phyloP scores from a whole-genome alignment of 192 early-diverging fungal genomes.

The Linnemannia hyalina region DNA sequence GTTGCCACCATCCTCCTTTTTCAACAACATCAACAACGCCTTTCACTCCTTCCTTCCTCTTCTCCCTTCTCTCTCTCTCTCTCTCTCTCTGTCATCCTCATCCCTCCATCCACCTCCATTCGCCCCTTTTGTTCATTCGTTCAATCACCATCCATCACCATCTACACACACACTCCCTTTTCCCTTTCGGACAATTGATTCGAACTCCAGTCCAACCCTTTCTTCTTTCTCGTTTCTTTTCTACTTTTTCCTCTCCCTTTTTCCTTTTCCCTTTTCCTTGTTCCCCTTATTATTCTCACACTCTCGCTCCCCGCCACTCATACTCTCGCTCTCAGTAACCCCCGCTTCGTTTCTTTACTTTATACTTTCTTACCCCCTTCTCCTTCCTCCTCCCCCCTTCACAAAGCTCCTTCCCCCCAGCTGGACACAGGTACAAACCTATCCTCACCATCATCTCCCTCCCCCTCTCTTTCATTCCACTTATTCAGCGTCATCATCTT shows the following conservation, averaged over 20 bases:
- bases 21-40: not conserved
- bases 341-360: not conserved
- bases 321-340: not conserved
- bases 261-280: not conserved
- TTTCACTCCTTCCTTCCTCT: not conserved
- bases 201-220: not conserved
- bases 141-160: not conserved
- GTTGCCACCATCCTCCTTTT: not conserved
- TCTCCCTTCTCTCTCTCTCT: not conserved
- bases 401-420: not conserved
- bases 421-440: slow-evolving; percentile 1
- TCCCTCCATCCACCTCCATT: not conserved
- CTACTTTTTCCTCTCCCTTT: not conserved
- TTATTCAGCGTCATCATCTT: not conserved
- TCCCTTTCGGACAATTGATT: slow-evolving; percentile 5
- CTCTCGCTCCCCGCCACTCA: not conserved
- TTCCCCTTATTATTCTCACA: not conserved
- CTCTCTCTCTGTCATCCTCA: not conserved
- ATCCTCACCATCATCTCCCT: not conserved
- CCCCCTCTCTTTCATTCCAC: not conserved
- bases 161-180: not conserved
- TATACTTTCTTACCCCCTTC: not conserved
- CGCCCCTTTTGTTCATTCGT: no score
- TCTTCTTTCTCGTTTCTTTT: not conserved
- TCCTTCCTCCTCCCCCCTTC: not conserved